Base-by-base conservation (phyloP, 2,329 filamentous ascomycete genomes). In the Diplodia seriata region DNA sequence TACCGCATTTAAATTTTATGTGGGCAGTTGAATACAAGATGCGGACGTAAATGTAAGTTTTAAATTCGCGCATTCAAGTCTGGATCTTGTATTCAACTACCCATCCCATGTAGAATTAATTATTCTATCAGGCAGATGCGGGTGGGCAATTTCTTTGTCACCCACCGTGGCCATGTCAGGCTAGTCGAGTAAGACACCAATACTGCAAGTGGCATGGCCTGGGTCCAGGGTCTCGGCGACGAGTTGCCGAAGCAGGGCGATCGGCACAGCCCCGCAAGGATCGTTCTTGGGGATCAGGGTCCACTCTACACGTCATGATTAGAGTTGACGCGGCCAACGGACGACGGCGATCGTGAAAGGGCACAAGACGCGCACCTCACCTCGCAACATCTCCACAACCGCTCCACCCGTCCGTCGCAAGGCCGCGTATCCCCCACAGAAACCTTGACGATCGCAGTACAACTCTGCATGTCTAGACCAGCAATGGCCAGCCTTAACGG, bases 401-500 rank as follows among this genome's bases (percentile, higher is more conserved):
- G 49, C 33, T 65, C 50, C 62, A 54, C 36, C 29, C 29, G 8
- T 18, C 31, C n/a, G 51, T 65, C 62, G 50, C 62, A 65, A 63
- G 59, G 59, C 59, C 38, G 7, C 31, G 4, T 47, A n/a, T 38
- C 54, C 62, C 33, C 31, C 43, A 43, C 50, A 31, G 33, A 43
- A 56, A n/a, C 49, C 12, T 43, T 18, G 33, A 55, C 49, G 33
- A 55, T 31, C 23, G 23, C 20, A 20, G 20, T 40, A 43, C 5
- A 55, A 8, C 18, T 36, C 54, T 43, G 36, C 12, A 65, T 65
- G 62, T 54, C 62, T 11, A 54, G 50, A 55, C 33, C 18, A 20
- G 26, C 33, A 18, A 68, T 68, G 66, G 66, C 66, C 55, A 63
- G 66, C 56, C 56, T 68, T 14, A 68, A 68, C 56, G 66, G 66